Evolutionary conservation across 441 rosid genomes (phyloP).

Genomic region (Viola pubescens): DNA sequence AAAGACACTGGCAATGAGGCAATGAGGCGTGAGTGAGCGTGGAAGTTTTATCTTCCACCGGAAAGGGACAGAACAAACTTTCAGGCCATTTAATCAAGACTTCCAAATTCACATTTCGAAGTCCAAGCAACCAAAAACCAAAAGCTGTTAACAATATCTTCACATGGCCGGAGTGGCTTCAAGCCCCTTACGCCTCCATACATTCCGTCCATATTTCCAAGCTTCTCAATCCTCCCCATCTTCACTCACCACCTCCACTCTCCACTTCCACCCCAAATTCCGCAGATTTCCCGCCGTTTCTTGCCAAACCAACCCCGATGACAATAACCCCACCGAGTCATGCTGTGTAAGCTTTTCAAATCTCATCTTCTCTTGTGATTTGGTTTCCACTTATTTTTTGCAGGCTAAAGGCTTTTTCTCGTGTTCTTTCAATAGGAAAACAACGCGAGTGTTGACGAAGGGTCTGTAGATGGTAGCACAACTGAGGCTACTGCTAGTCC

Average conservation of each 20-base stretch:
- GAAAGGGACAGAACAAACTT: too few species aligned
- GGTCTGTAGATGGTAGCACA: conserved; percentile 17
- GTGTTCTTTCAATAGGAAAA: conserved; percentile 27
- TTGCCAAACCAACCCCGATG: conserved; percentile 39
- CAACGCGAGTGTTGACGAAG: conserved; percentile 21
- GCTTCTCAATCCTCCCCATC: conserved; percentile 16
- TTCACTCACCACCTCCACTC: conserved; percentile 11
- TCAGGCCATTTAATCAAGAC: too few species aligned
- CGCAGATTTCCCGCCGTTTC: conserved; percentile 30
- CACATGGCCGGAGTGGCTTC: conserved; percentile 27
- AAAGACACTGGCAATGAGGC: too few species aligned
- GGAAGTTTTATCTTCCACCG: too few species aligned
- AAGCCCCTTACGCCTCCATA: conserved; percentile 34
- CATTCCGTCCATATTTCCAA: conserved; percentile 31
- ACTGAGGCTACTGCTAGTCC: conserved; percentile 19
- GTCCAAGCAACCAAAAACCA: too few species aligned
- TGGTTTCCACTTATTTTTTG: neutral
- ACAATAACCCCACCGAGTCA: conserved; percentile 23
- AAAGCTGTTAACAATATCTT: too few species aligned
- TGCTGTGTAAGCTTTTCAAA: neutral
- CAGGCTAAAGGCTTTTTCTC: too few species aligned
- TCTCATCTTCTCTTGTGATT: neutral
- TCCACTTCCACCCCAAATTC: conserved; percentile 6
- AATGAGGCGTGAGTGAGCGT: too few species aligned
- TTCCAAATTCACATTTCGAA: too few species aligned